Evolutionary conservation across 208 protist genomes (phyloP), one percentile per base, ranked within the genome.

Genomic region (Trichomonas gallinae): DNA sequence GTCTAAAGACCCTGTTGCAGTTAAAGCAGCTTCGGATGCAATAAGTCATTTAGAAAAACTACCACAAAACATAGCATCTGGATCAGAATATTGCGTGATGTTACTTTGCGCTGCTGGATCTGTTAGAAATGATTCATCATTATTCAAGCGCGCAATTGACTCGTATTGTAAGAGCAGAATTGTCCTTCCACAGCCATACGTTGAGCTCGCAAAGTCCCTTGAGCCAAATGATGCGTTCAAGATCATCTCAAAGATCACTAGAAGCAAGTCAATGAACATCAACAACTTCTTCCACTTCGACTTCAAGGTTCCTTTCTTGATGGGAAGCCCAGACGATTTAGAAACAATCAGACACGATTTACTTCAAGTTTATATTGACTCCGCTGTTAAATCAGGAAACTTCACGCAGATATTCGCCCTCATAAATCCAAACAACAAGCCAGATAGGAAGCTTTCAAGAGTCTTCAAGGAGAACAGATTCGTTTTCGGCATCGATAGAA

Each of bases 211-310:
- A 8, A 93, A 93, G 44, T 0, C 6, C 6, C 17, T n/a, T 11
- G 10, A 23, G 15, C 87, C 87, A 38, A 48, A 93, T 40, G 87
- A 93, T 38, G 87, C 87, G 0, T 51, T 38, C n/a, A 38, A 58
- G 10, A 0, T 93, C 21, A 51, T 93, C 44, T 51, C 17, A 8
- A 93, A 93, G 31, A 17, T 48, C 3, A 42, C 45, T 26, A 23
- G 87, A 51, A 42, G 40, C 2, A 48, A 51, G 13, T 93, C 44
- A 26, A 26, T 93, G 17, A 93, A 93, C 36, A 93, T 93, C 11
- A 93, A 34, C 17, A 93, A 51, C n/a, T 93, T 93, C 87, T 93
- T 51, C 87, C 87, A 93, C n/a, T 93, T 93, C 45, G 87, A 93
- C 3, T 93, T 51, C n/a, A 93, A 93, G 26, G 40, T 44, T 34